Evolutionary conservation across 495 filamentous ascomycete genomes (phyloP).

Genomic region (Podospora anserina): DNA sequence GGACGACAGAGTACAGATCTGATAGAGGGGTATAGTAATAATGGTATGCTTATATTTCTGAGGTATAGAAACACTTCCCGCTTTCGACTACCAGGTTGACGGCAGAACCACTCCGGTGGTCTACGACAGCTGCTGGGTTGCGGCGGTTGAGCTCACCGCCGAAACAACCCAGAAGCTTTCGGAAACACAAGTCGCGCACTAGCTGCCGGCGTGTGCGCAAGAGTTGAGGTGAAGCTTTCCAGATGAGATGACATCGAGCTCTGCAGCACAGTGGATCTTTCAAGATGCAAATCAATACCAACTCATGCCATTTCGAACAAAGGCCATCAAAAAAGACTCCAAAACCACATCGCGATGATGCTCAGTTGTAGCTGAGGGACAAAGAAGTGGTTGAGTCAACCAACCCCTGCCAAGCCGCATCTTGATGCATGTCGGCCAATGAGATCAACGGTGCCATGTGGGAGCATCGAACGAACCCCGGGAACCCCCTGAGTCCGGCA

Average conservation of each 20-base stretch:
- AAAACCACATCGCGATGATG: not conserved
- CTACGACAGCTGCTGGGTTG: not conserved
- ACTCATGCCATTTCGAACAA: not conserved
- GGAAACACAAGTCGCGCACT: not conserved
- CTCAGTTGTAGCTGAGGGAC: not conserved
- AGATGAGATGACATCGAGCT: not conserved
- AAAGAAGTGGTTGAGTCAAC: constrained; percentile 4
- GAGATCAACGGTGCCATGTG: constrained; percentile 14
- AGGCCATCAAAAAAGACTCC: not conserved
- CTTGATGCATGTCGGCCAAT: constrained; percentile 22
- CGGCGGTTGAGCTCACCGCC: not conserved
- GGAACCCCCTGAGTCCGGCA: constrained; percentile 29
- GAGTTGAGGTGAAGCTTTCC: not conserved
- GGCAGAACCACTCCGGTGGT: not conserved
- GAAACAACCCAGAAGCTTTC: not conserved
- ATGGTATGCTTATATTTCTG: not conserved
- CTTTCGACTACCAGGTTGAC: not conserved
- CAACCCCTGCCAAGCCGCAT: constrained; percentile 16
- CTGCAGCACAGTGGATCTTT: not conserved
- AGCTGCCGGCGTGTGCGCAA: not conserved
- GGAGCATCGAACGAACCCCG: constrained; percentile 21
- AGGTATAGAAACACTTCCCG: not conserved
- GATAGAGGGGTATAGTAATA: not conserved
- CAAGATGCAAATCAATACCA: not conserved
- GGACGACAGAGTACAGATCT: constrained; percentile 2